Conservation (phyloP, 2,329 filamentous ascomycete species). For the Pezicula radicicola region DNA sequence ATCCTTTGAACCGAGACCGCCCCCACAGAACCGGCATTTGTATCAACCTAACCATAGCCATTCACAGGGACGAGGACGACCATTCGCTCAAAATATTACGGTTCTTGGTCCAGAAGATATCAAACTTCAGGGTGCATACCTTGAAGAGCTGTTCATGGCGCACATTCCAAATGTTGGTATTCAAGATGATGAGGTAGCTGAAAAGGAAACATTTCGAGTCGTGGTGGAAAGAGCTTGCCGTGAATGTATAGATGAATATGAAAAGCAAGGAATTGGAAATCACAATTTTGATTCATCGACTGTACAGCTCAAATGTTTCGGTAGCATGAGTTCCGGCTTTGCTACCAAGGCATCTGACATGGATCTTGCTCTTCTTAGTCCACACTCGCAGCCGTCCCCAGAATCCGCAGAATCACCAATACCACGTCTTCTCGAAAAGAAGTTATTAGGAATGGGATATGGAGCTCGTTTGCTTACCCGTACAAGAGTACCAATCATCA, state of each 20-base stretch:
- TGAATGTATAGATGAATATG: slow-evolving; percentile 51
- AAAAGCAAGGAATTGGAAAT: slow-evolving; percentile 37
- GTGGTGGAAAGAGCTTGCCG: slow-evolving; percentile 64
- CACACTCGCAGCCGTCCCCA: slow-evolving; percentile 50
- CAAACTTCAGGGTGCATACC: slow-evolving; percentile 41
- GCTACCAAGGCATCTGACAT: slow-evolving; percentile 87
- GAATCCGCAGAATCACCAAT: slow-evolving; percentile 58
- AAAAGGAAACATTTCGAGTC: slow-evolving; percentile 69
- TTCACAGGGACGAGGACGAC: slow-evolving; percentile 12
- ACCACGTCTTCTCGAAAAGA: slow-evolving; percentile 72
- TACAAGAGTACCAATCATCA: slow-evolving; percentile 84
- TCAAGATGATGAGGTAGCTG: slow-evolving; percentile 55
- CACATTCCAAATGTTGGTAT: slow-evolving; percentile 48
- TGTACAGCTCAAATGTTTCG: slow-evolving; percentile 74
- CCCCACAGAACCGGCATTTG: slow-evolving; percentile 24
- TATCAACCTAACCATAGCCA: slow-evolving; percentile 21
- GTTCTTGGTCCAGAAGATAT: slow-evolving; percentile 39
- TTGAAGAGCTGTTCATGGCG: slow-evolving; percentile 45
- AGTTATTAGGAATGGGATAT: slow-evolving; percentile 67
- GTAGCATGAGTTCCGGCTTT: slow-evolving; percentile 81
- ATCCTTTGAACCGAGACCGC: slow-evolving; percentile 9
- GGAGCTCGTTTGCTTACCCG: slow-evolving; percentile 75
- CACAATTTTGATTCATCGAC: slow-evolving; percentile 48
- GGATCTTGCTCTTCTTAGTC: slow-evolving; percentile 77
- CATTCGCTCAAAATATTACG: slow-evolving; percentile 3